Base-by-base conservation (phyloP, 495 filamentous ascomycete genomes). In the Penicillium canescens region DNA sequence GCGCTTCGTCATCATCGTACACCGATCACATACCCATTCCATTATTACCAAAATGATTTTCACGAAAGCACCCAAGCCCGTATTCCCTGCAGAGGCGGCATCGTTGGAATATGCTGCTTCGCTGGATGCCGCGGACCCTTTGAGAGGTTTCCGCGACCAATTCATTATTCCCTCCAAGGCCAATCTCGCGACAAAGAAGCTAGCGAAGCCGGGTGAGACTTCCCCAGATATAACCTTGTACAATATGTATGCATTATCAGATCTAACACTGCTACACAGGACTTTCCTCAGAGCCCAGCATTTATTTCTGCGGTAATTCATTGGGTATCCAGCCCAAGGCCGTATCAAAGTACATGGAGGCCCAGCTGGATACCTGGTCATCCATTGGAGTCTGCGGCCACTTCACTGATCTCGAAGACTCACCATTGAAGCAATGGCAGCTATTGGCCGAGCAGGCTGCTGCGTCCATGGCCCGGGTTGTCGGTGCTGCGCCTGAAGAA, bases 261-360 rank as follows among this genome's bases (percentile, higher is more conserved):
- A 31, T 31, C 58, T 68, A 33, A 69, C 51, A 35, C 46, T 9
- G 1, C 33, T 9, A 43, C 45, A 18, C 65, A 77, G 74, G 66
- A 28, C 65, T 78, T 28, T 78, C 72, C 7, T 28, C 64, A 14
- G 66, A 78, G 53, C 68, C 58, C 80, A 84, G 75, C 46, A 88
- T 90, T 53, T 98, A 98, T 67, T 83, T 98, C 52, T 96, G 91
- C 63, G 94, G 94, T 6, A 96, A 98, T 73, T 98, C 94, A 14
- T 81, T 98, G 13, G 94, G 94, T 42, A 80, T 95, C 43, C 94
- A 98, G 69, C 94, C 94, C 18, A 85, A 84, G 60, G 76, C 83
- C 38, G 92, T 87, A 0, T 72, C 80, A 34, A 74, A 80, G 16
- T 87, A 90, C 56, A 78, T 98, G 62, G 77, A 84, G 45, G 83